Evolutionary conservation across 768 basidiomycete genomes (phyloP).

Genomic region (Tulasnella sp.): DNA sequence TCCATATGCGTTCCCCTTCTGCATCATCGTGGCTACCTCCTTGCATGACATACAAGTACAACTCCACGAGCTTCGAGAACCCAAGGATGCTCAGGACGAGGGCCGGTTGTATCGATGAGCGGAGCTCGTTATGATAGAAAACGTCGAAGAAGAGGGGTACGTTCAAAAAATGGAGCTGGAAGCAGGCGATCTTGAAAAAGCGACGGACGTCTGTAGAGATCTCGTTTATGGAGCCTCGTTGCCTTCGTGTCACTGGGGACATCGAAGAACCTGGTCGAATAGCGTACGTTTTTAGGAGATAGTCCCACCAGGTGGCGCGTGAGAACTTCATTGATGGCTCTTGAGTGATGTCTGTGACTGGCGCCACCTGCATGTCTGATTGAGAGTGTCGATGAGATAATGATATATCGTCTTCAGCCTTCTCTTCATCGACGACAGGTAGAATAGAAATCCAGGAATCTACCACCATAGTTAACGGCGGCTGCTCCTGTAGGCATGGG

Average conservation of each 20-base stretch:
- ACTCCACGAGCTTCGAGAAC: neutral
- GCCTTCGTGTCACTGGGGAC: too few relatives aligned
- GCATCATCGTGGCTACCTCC: neutral
- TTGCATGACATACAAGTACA: too few relatives aligned
- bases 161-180: constrained; percentile 5
- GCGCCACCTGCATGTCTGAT: too few relatives aligned
- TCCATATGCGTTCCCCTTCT: neutral
- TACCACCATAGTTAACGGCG: too few relatives aligned
- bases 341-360: neutral
- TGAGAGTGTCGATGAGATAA: too few relatives aligned
- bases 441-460: too few relatives aligned
- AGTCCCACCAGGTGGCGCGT: constrained; percentile 18
- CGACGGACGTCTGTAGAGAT: neutral
- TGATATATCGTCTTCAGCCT: too few relatives aligned
- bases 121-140: neutral
- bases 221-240: too few relatives aligned
- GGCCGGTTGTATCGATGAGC: constrained; percentile 4
- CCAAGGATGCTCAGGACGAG: constrained; percentile 7
- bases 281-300: constrained; percentile 3
- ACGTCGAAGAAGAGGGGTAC: constrained; percentile 10
- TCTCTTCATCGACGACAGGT: too few relatives aligned
- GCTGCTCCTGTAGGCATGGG: too few relatives aligned
- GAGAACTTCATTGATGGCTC: constrained; percentile 12
- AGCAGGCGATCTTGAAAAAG: constrained; percentile 2
- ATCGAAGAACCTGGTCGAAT: neutral